phyloP scores from a whole-genome alignment of 2,329 filamentous ascomycete species.

The Didymella pinodella region DNA sequence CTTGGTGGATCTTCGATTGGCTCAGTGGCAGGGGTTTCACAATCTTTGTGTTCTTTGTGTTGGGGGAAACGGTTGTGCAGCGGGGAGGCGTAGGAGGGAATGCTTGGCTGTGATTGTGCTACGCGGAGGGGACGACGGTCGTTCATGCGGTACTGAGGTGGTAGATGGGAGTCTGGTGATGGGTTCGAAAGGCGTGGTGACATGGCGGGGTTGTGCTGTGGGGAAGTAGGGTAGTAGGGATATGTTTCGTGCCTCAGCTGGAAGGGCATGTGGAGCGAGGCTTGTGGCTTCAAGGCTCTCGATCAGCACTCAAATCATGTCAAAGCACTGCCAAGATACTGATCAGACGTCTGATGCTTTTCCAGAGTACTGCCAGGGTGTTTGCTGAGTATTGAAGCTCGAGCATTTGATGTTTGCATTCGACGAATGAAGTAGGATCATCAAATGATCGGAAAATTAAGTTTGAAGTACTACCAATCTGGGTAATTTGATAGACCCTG shows the following conservation, averaged over 20 bases:
- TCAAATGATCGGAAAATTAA: background rate
- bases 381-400: background rate
- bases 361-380: background rate
- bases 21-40: background rate
- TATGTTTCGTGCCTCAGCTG: background rate
- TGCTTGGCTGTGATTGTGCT: conserved; percentile 24
- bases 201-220: background rate
- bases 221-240: background rate
- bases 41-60: conserved; percentile 1
- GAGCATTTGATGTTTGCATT: background rate
- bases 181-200: background rate
- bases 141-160: background rate
- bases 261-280: background rate
- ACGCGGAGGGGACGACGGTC: background rate
- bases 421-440: background rate
- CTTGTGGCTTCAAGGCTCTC: background rate
- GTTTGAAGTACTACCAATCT: conserved; percentile 10
- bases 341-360: background rate
- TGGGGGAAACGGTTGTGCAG: conserved; percentile 20
- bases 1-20: conserved; percentile 2
- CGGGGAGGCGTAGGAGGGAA: conserved; percentile 15
- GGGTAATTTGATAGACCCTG: conserved; percentile 17
- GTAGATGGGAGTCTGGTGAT: background rate
- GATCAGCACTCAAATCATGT: background rate
- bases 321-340: background rate